Evolutionary conservation across 495 filamentous ascomycete genomes (phyloP).

Genomic region (Lichina pygmaea): DNA sequence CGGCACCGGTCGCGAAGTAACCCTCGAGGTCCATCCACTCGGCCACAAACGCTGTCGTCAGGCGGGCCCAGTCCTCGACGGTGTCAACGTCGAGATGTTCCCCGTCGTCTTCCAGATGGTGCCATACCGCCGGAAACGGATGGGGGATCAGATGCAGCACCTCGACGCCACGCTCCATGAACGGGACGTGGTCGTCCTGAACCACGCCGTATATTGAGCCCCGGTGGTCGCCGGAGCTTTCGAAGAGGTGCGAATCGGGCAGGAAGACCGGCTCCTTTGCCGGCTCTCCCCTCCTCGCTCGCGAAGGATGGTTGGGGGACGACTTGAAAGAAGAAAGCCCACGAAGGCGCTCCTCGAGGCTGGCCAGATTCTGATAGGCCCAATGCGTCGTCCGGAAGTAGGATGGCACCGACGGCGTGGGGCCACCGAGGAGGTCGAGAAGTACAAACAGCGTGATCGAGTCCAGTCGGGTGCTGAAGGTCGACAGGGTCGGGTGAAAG

Average conservation of each 20-base stretch:
- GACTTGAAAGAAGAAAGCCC: slow-evolving; percentile 24
- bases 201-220: slow-evolving; percentile 24
- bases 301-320: slow-evolving; percentile 9
- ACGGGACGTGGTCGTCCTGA: slow-evolving; percentile 75
- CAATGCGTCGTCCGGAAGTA: slow-evolving; percentile 80
- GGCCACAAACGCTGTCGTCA: slow-evolving; percentile 59
- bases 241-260: slow-evolving; percentile 3
- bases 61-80: slow-evolving; percentile 63
- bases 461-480: slow-evolving; percentile 40
- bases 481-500: slow-evolving; percentile 38
- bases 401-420: slow-evolving; percentile 41
- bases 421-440: slow-evolving; percentile 64
- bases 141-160: slow-evolving; percentile 66
- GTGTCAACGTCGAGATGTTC: slow-evolving; percentile 64
- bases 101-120: slow-evolving; percentile 58
- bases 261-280: slow-evolving; percentile 6
- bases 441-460: slow-evolving; percentile 76
- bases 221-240: neutral
- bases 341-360: slow-evolving; percentile 42
- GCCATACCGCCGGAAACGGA: slow-evolving; percentile 72
- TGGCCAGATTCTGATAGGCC: slow-evolving; percentile 54
- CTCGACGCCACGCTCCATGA: slow-evolving; percentile 61
- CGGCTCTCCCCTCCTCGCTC: neutral
- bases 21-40: slow-evolving; percentile 89
- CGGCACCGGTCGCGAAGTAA: slow-evolving; percentile 14